phyloP scores from a whole-genome alignment of 1,139 yeast genomes.

The Debaryomyces sp. region DNA sequence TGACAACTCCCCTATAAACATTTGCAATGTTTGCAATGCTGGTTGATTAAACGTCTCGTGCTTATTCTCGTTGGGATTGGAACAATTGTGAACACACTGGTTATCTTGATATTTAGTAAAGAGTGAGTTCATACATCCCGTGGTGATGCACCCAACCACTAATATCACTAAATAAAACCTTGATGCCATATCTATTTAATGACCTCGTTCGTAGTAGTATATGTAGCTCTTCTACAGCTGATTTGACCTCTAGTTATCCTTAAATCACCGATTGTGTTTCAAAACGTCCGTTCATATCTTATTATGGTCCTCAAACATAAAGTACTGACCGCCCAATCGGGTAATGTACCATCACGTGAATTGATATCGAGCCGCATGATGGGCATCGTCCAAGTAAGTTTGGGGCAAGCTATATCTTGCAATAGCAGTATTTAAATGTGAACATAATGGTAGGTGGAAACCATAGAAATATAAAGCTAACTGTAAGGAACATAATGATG shows the following conservation, averaged over 20 bases:
- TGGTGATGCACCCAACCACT: constrained; percentile 5
- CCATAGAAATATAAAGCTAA: background rate
- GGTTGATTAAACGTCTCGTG: constrained; percentile 70
- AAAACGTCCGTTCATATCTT: background rate
- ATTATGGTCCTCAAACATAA: background rate
- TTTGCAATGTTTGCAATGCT: constrained; percentile 76
- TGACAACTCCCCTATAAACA: constrained; percentile 74
- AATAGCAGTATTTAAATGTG: background rate
- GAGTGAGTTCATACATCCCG: constrained; percentile 77
- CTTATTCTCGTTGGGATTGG: constrained; percentile 39
- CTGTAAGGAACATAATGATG: background rate
- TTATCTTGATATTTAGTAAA: constrained; percentile 78
- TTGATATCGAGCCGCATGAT: constrained; percentile 38
- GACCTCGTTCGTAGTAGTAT: too few relatives aligned
- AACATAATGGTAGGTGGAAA: background rate
- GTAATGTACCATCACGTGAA: background rate
- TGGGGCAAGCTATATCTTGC: background rate
- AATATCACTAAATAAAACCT: background rate
- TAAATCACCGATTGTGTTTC: background rate
- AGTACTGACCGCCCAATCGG: background rate
- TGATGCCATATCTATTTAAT: constrained; percentile 1
- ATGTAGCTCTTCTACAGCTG: background rate
- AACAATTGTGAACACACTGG: constrained; percentile 67
- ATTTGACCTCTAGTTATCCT: background rate
- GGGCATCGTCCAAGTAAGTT: constrained; percentile 27